A percentile compares a stretch with the other conserved stretches of the same genome.
phyloP scores from a whole-genome alignment of 2,329 filamentous ascomycete genomes.

The Trichoderma cornu-damae region DNA sequence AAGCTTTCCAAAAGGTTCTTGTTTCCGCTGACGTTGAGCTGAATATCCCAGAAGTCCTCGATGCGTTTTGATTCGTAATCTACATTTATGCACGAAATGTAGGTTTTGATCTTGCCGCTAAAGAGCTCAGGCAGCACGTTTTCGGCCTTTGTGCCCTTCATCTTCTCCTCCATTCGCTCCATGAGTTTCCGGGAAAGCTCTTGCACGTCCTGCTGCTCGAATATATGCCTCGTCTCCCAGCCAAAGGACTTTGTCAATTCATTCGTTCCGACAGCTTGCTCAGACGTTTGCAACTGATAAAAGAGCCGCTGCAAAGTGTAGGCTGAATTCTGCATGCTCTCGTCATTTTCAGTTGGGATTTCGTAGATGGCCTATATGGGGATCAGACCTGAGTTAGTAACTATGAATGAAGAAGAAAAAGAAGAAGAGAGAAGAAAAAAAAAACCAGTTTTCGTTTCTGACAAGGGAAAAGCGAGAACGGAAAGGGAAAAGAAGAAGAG shows the following conservation, averaged over 20 bases:
- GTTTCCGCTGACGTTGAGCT: slow-evolving; percentile 93
- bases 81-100: slow-evolving; percentile 97
- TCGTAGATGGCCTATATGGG: slow-evolving; percentile 76
- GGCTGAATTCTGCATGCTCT: slow-evolving; percentile 78
- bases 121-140: slow-evolving; percentile 87
- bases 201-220: slow-evolving; percentile 98
- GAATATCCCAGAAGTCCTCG: slow-evolving; percentile 98
- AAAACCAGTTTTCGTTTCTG: no score
- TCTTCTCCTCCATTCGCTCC: slow-evolving; percentile 93
- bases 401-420: neutral
- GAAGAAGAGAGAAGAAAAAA: neutral
- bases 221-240: slow-evolving; percentile 96
- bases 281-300: slow-evolving; percentile 87
- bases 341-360: slow-evolving; percentile 85
- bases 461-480: no score
- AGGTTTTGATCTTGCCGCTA: slow-evolving; percentile 96
- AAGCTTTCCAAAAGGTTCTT: slow-evolving; percentile 92
- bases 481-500: neutral
- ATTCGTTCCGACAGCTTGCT: slow-evolving; percentile 76
- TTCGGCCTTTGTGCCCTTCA: slow-evolving; percentile 93
- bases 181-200: slow-evolving; percentile 94
- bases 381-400: slow-evolving; percentile 19
- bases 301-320: slow-evolving; percentile 92
- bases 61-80: slow-evolving; percentile 93
- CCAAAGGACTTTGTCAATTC: slow-evolving; percentile 96